Percentiles rank a stretch among this genome's conserved stretches.
phyloP scores from a whole-genome alignment of 1,284 basidiomycete species.

The Marasmius oreades region DNA sequence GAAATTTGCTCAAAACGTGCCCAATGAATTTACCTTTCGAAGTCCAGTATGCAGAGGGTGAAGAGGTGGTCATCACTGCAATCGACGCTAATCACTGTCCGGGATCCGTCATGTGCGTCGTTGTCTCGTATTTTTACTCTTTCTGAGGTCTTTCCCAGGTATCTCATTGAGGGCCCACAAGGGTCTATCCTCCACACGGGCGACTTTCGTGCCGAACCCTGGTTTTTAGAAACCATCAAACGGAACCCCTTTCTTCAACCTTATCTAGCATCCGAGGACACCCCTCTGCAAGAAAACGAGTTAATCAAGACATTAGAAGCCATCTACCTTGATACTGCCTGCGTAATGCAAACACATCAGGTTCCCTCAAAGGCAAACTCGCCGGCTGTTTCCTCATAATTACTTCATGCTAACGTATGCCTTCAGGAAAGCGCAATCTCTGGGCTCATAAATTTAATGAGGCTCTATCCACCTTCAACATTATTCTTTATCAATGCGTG shows the following conservation, averaged over 20 bases:
- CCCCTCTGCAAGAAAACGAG: neutral
- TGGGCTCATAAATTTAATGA: constrained; percentile 69
- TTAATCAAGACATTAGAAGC: constrained; percentile 54
- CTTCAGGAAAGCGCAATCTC: constrained; percentile 60
- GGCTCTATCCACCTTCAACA: constrained; percentile 58
- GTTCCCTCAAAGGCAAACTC: constrained; percentile 68
- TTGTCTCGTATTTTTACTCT: neutral
- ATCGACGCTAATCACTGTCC: constrained; percentile 95
- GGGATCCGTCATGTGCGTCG: constrained; percentile 81
- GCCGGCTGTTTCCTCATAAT: neutral
- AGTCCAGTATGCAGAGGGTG: constrained; percentile 54
- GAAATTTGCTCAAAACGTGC: constrained; percentile 58
- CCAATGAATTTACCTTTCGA: constrained; percentile 62
- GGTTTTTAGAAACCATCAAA: constrained; percentile 66
- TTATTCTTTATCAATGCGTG: constrained; percentile 89
- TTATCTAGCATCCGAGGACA: constrained; percentile 45
- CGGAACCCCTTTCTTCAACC: constrained; percentile 69
- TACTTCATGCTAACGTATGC: neutral
- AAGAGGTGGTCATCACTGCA: constrained; percentile 70
- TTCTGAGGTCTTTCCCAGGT: constrained; percentile 51
- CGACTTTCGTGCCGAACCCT: constrained; percentile 84
- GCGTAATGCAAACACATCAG: constrained; percentile 53
- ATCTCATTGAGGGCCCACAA: constrained; percentile 73
- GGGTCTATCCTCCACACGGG: constrained; percentile 88
- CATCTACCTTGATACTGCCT: constrained; percentile 87